These are phyloP conservation scores for Carpinus fangiana DNA, from an alignment of 306 rosid species.

Conservation along the genomic window DNA sequence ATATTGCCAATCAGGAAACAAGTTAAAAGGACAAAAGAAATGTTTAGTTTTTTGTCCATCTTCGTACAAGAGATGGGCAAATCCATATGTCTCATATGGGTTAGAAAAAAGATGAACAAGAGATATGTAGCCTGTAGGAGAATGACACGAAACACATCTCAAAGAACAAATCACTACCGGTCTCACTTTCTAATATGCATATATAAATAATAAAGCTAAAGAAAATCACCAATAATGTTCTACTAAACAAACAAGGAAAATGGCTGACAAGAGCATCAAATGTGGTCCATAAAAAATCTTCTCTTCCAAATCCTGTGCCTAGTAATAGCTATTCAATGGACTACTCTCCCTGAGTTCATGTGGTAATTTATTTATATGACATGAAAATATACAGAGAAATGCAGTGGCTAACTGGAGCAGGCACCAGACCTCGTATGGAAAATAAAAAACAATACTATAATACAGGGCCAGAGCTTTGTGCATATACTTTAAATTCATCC, in stretches of 20 bases:
- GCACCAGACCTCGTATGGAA: background rate
- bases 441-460: background rate
- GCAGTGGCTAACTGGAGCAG: background rate
- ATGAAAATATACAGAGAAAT: background rate
- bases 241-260: background rate
- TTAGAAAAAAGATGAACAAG: too few species aligned
- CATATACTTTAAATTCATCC: constrained; percentile 7
- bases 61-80: too few species aligned
- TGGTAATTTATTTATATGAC: background rate
- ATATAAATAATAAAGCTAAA: background rate
- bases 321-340: background rate
- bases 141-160: too few species aligned
- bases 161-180: background rate
- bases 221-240: background rate
- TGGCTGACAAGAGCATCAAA: background rate
- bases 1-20: too few species aligned
- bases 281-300: background rate
- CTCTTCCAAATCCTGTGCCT: background rate
- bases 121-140: too few species aligned
- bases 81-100: too few species aligned
- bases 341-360: constrained; percentile 3
- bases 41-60: too few species aligned
- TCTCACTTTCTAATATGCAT: background rate
- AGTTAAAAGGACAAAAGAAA: too few species aligned
- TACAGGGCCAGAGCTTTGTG: background rate